Evolutionary conservation across 371 early-diverging fungal species (phyloP).

Genomic region (Nematocida minor): DNA sequence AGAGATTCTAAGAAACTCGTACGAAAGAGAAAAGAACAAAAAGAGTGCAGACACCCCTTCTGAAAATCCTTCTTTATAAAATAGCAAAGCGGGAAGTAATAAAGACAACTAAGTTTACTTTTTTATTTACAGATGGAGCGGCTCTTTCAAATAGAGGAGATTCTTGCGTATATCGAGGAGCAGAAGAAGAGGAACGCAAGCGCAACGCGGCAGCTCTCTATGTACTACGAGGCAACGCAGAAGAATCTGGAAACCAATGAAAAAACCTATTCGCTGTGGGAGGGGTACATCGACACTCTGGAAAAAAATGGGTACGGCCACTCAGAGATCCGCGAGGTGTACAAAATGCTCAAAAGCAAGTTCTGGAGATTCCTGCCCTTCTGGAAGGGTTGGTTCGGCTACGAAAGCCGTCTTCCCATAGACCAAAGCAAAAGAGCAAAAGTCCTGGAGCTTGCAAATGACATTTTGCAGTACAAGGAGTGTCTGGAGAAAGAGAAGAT

Average conservation of each 20-base stretch:
- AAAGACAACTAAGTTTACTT: conserved; percentile 36
- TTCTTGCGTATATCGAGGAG: conserved; percentile 48
- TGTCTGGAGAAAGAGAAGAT: conserved; percentile 53
- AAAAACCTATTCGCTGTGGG: conserved; percentile 51
- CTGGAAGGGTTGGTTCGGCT: conserved; percentile 55
- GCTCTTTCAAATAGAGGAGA: conserved; percentile 50
- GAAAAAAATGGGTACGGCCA: conserved; percentile 47
- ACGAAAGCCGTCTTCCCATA: conserved; percentile 33
- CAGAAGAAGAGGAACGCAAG: conserved; percentile 44
- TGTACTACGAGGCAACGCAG: conserved; percentile 60
- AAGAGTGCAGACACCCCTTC: not conserved
- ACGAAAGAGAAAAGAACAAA: not conserved
- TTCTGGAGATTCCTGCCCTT: conserved; percentile 53
- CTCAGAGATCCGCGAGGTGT: conserved; percentile 52
- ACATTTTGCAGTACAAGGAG: conserved; percentile 58
- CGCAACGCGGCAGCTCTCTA: conserved; percentile 50
- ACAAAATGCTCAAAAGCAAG: conserved; percentile 56
- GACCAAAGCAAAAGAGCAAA: conserved; percentile 43
- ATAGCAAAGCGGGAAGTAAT: not conserved
- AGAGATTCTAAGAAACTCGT: conserved; percentile 7
- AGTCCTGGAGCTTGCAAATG: conserved; percentile 50
- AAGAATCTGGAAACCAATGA: conserved; percentile 49
- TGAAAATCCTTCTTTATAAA: no score
- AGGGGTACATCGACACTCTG: conserved; percentile 52
- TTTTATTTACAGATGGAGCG: conserved; percentile 52